Conservation (phyloP, 148 eudicot genomes). For the Heliamphora exappendiculata region DNA sequence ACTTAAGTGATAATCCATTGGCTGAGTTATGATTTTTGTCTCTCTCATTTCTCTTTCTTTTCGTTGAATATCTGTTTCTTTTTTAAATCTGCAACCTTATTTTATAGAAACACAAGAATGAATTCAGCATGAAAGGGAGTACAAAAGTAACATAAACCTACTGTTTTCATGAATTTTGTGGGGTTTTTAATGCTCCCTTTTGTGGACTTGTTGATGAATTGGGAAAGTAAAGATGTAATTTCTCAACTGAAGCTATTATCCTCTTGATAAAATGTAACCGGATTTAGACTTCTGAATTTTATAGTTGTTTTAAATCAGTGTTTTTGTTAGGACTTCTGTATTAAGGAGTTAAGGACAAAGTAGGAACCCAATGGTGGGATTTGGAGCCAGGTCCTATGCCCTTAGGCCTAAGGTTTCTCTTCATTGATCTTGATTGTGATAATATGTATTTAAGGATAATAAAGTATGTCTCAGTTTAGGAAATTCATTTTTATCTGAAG, state of each 20-base stretch:
- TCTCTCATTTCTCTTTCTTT: not conserved
- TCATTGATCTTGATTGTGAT: too few species aligned
- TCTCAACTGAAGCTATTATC: not conserved
- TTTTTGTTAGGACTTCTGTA: not conserved
- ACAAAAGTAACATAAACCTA: not conserved
- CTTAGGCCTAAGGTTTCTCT: too few species aligned
- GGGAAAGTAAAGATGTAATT: not conserved
- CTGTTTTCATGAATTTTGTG: not conserved
- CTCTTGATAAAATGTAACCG: not conserved
- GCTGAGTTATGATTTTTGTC: not conserved
- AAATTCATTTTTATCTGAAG: too few species aligned
- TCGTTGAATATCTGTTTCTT: not conserved
- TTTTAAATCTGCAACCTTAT: not conserved
- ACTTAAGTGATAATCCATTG: not conserved
- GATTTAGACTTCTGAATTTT: not conserved
- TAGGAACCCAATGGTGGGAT: not conserved
- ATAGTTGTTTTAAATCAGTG: not conserved
- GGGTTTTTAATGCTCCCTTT: not conserved
- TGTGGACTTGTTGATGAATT: not conserved
- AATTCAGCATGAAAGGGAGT: not conserved
- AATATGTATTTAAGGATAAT: too few species aligned
- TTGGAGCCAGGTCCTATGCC: slow-evolving; percentile 5
- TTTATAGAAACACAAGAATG: not conserved
- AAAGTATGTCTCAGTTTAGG: too few species aligned
- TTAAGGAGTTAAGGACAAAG: not conserved